Base-by-base conservation (phyloP, 352 stramenopile species). In the Pythium myriotylum region DNA sequence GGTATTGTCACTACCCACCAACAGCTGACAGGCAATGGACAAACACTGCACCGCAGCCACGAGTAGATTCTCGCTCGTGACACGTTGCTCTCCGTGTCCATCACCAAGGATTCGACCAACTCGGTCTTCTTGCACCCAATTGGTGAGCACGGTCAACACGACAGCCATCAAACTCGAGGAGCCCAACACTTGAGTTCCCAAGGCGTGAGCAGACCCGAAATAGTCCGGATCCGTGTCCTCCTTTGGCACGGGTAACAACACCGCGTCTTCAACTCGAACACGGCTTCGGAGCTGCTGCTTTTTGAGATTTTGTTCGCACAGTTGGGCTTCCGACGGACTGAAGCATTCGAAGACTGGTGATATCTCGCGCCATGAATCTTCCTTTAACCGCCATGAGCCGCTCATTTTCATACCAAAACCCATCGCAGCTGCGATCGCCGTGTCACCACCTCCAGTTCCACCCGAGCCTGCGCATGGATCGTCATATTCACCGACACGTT, bases 281-380 rank as follows among this genome's bases (percentile, higher is more conserved):
- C 54, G 53, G 4, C 29, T 66, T 73, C 45, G 24, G 20, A 40
- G 22, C 7, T 73, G 20, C 26, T 75, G 65, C 42, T 85, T 86
- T 35, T 72, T 77, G 7, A 89, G 62, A 42, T 94, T 92, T 53
- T 92, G 82, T 37, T 94, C 85, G 27, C 77, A 88, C 29, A 85
- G 68, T 45, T 94, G 82, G 2, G 79, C 67, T 49, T 94, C 85
- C 0, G 79, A 84, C 1, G 81, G 81, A 20, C 79, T 90, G 54
- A 91, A 94, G 42, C 75, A 86, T 62, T 94, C 85, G 58, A 91
- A 94, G 10, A 85, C 58, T 10, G 79, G 77, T 2, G 81, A 89
- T 4, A 94, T 66, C 26, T 69, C 65, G 4, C 53, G 51, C 85
- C 85, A 94, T 1, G 81, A 59, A 16, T 79, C 68, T 2, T 68